Evolutionary conservation across 177 flowering plant genomes (phyloP).

Genomic region (Tripterygium wilfordii): DNA sequence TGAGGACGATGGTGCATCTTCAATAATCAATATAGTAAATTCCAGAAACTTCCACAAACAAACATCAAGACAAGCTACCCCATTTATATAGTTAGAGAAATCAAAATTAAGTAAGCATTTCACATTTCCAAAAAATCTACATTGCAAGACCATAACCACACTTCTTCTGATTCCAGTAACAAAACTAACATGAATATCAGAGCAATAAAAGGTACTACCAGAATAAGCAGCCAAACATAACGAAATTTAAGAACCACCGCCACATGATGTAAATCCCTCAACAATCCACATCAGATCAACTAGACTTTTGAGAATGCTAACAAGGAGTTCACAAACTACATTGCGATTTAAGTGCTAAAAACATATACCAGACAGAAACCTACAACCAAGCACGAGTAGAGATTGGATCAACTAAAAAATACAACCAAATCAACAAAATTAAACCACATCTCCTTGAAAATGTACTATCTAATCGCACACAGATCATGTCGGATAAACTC

Average conservation of each 20-base stretch:
- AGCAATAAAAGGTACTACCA: background rate
- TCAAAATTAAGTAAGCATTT: no score
- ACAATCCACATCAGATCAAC: constrained; percentile 2
- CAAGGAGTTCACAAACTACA: background rate
- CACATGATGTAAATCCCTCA: no score
- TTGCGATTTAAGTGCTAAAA: background rate
- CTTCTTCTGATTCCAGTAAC: no score
- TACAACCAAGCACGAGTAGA: background rate
- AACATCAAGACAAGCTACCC: no score
- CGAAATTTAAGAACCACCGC: no score
- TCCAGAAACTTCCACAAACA: no score
- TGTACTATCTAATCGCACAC: background rate
- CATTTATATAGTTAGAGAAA: no score
- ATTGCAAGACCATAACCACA: no score
- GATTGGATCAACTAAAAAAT: constrained; percentile 15
- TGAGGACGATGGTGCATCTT: no score
- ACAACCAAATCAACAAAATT: constrained; percentile 1
- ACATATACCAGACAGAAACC: background rate
- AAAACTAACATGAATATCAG: no score
- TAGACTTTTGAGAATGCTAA: background rate
- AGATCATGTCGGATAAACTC: background rate
- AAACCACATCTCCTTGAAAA: background rate
- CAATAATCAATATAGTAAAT: no score
- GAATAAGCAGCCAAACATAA: background rate
- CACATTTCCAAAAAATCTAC: no score